Evolutionary conservation across 169 alveolate species (phyloP).

Genomic region (Eimeria acervulina): DNA sequence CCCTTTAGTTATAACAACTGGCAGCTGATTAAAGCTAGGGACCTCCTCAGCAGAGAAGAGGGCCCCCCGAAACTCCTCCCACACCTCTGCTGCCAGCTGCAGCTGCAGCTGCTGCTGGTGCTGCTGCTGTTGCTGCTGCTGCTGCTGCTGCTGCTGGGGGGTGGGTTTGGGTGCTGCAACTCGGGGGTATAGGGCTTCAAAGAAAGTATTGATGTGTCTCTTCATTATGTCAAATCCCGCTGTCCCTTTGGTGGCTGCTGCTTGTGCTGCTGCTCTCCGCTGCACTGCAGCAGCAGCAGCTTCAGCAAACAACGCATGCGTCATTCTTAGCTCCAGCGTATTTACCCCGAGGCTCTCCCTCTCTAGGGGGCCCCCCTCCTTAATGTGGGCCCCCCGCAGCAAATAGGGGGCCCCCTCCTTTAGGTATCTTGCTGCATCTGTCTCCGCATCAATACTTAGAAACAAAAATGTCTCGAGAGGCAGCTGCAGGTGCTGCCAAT

Average conservation of each 20-base stretch:
- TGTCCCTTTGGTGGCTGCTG: neutral
- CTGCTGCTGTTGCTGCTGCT: conserved; percentile 52
- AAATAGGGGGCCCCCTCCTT: conserved; percentile 47
- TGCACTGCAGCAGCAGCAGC: conserved; percentile 65
- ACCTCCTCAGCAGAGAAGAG: conserved; percentile 8
- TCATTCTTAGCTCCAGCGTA: neutral
- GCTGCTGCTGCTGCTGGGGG: conserved; percentile 41
- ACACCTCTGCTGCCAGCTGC: neutral
- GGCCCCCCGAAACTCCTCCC: conserved; percentile 30
- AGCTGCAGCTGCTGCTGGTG: conserved; percentile 17
- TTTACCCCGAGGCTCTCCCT: neutral
- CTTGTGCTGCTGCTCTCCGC: conserved; percentile 44
- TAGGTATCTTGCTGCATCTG: neutral
- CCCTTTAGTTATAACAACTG: neutral
- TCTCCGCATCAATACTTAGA: conserved; percentile 12
- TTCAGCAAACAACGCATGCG: conserved; percentile 12
- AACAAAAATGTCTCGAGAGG: conserved; percentile 20
- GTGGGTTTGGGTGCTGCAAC: neutral
- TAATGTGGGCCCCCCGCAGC: neutral
- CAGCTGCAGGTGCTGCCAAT: conserved; percentile 40
- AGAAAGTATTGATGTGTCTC: neutral
- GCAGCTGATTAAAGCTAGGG: neutral
- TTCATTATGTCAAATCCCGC: neutral
- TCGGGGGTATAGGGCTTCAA: conserved; percentile 32
- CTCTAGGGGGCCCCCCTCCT: conserved; percentile 19